These are phyloP conservation scores for Candida golubevii DNA, from an alignment of 805 yeast genomes.

Conservation along the genomic window DNA sequence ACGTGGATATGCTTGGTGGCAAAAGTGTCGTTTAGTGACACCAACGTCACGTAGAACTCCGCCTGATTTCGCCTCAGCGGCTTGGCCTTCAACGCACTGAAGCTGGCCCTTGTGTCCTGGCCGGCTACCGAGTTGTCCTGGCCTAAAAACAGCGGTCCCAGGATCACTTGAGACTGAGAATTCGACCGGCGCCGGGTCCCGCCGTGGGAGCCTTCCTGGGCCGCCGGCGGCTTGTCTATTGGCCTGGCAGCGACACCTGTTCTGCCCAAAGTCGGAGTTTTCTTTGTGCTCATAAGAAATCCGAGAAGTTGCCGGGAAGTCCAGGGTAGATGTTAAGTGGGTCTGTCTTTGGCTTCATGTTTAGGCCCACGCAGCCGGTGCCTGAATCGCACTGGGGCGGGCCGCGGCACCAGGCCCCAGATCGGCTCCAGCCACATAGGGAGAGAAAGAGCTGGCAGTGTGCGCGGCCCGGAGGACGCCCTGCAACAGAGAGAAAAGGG, in stretches of 20 bases:
- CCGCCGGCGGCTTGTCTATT: neutral
- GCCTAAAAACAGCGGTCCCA: slow-evolving; percentile 13
- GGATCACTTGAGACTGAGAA: slow-evolving; percentile 39
- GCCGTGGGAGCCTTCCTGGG: neutral
- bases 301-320: neutral
- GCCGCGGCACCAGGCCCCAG: no score
- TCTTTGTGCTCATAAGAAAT: neutral
- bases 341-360: neutral
- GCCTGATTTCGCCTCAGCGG: slow-evolving; percentile 24
- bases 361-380: no score
- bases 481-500: no score
- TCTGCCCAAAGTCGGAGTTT: neutral
- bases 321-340: neutral
- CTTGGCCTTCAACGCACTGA: slow-evolving; percentile 7
- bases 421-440: no score
- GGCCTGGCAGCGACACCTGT: neutral
- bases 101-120: neutral
- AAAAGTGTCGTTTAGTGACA: slow-evolving; percentile 78
- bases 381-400: no score
- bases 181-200: slow-evolving; percentile 29
- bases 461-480: no score
- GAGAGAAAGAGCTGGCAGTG: no score
- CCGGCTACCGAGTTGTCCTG: slow-evolving; percentile 1
- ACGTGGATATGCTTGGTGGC: slow-evolving; percentile 72
- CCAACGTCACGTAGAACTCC: slow-evolving; percentile 60